Evolutionary conservation across 495 filamentous ascomycete species (phyloP).

Genomic region (Penicillium parvum): DNA sequence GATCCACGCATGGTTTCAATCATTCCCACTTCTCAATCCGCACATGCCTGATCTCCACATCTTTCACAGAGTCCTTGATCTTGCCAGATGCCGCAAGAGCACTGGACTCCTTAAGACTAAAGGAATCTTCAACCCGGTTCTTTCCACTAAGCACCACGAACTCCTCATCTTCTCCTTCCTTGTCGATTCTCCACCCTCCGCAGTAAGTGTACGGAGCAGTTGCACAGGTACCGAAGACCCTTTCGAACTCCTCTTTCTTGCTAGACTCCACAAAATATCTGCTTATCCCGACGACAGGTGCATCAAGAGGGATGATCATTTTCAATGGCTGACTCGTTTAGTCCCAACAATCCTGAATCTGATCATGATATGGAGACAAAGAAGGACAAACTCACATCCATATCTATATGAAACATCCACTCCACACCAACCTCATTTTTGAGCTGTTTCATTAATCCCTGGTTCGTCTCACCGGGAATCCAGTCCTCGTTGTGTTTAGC

Average conservation of each 20-base stretch:
- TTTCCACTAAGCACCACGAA: conserved; percentile 51
- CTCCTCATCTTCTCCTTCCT: conserved; percentile 39
- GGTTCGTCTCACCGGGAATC: conserved; percentile 39
- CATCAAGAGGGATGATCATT: conserved; percentile 28
- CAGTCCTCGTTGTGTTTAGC: conserved; percentile 43
- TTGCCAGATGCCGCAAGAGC: conserved; percentile 35
- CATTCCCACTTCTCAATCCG: conserved; percentile 16
- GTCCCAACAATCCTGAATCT: background rate
- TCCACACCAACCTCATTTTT: conserved; percentile 38
- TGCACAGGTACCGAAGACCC: conserved; percentile 26
- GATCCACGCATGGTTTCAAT: no score
- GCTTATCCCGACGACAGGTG: conserved; percentile 40
- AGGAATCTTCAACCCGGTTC: conserved; percentile 43
- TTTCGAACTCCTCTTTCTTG: conserved; percentile 38
- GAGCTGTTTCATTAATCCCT: conserved; percentile 37
- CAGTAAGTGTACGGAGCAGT: conserved; percentile 32
- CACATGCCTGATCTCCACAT: conserved; percentile 43
- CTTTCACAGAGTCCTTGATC: conserved; percentile 25
- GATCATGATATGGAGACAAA: background rate
- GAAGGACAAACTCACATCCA: conserved; percentile 16
- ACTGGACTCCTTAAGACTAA: conserved; percentile 34
- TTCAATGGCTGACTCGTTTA: conserved; percentile 2
- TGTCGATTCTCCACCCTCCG: conserved; percentile 49
- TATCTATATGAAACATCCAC: conserved; percentile 36
- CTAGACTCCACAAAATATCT: conserved; percentile 39